Evolutionary conservation across 1,284 basidiomycete genomes (phyloP).

Genomic region (Hemileia vastatrix): DNA sequence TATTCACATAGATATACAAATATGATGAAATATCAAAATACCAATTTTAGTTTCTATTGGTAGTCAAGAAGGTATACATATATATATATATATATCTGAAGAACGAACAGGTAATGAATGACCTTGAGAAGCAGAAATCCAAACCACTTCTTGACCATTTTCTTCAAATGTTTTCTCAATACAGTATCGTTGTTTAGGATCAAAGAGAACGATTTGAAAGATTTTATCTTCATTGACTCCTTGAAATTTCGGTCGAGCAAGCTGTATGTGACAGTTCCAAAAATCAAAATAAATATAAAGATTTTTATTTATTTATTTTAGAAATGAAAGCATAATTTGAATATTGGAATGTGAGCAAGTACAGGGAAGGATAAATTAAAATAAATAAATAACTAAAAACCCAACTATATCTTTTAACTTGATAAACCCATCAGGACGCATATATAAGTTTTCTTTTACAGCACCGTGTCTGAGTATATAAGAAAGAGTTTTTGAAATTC

Average conservation of each 20-base stretch:
- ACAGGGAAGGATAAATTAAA: slow-evolving; percentile 10
- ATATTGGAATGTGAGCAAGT: too few relatives aligned
- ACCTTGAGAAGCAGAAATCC: slow-evolving; percentile 88
- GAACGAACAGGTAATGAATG: too few relatives aligned
- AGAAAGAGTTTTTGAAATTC: slow-evolving; percentile 65
- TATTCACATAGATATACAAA: too few relatives aligned
- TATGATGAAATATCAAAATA: too few relatives aligned
- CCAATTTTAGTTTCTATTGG: too few relatives aligned
- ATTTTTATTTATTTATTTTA: not conserved
- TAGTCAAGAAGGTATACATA: too few relatives aligned
- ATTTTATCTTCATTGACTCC: slow-evolving; percentile 54
- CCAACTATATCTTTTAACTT: slow-evolving; percentile 63
- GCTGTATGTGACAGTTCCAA: slow-evolving; percentile 42
- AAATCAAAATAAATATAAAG: slow-evolving; percentile 19
- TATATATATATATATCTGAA: too few relatives aligned
- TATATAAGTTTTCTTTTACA: slow-evolving; percentile 59
- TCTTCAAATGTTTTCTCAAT: slow-evolving; percentile 18
- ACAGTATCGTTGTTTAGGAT: slow-evolving; percentile 64
- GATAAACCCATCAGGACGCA: slow-evolving; percentile 71
- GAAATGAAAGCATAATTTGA: too few relatives aligned
- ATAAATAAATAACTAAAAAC: slow-evolving; percentile 43
- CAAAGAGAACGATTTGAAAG: slow-evolving; percentile 61
- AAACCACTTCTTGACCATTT: slow-evolving; percentile 52
- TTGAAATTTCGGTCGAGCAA: slow-evolving; percentile 52
- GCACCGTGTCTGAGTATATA: slow-evolving; percentile 79